Evolutionary conservation across 2,329 filamentous ascomycete species (phyloP).

Genomic region (Fusarium succisae): DNA sequence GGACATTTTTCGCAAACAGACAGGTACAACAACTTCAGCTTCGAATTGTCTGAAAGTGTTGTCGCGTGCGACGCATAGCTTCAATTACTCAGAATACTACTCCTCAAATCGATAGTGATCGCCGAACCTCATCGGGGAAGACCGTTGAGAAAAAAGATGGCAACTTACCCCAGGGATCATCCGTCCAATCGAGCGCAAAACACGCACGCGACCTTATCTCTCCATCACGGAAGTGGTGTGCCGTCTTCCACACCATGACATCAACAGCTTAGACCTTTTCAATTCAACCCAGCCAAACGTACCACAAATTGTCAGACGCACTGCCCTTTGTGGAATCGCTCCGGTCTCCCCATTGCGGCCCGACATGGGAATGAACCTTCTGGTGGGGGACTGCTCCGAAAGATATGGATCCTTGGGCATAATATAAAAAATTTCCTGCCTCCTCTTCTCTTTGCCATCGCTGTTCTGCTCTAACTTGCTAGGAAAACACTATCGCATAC

Average conservation of each 20-base stretch:
- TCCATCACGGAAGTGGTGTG: constrained; percentile 21
- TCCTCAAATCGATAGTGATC: not conserved
- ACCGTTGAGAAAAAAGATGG: not conserved
- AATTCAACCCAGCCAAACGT: constrained; percentile 1
- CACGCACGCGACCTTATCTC: constrained; percentile 28
- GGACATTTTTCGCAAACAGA: not conserved
- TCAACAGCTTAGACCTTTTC: constrained; percentile 24
- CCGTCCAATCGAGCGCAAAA: constrained; percentile 2
- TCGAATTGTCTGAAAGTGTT: too few species aligned
- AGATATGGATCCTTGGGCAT: constrained; percentile 15
- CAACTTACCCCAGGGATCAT: not conserved
- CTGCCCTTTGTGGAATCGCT: constrained; percentile 25
- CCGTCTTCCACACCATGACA: constrained; percentile 30
- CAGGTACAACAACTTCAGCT: not conserved
- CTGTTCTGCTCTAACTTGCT: not conserved
- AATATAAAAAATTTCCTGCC: constrained; percentile 22
- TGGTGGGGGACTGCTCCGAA: constrained; percentile 12
- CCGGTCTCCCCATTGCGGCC: constrained; percentile 34
- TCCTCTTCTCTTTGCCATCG: not conserved
- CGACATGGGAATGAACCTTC: constrained; percentile 18
- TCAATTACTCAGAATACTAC: not conserved
- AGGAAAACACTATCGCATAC: not conserved
- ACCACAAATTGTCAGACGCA: constrained; percentile 24
- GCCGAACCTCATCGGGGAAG: not conserved
- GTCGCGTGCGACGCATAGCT: not conserved